Base-by-base conservation (phyloP, 768 basidiomycete species). In the Leccinum broughii region DNA sequence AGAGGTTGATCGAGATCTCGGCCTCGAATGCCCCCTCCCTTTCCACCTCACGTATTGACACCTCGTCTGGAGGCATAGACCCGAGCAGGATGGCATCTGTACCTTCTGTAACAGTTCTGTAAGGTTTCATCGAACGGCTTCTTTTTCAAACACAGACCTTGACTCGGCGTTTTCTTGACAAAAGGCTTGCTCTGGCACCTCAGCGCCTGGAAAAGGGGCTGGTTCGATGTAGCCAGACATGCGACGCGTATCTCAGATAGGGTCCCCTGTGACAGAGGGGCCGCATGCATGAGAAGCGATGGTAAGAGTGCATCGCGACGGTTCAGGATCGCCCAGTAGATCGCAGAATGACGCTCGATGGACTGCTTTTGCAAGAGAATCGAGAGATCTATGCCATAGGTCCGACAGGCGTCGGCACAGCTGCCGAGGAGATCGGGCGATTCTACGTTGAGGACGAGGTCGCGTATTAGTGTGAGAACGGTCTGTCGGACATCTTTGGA, bases 281-380 rank as follows among this genome's bases (percentile, higher is more conserved):
- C 75, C 0, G 88, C 83, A 54, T 83, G 77, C 5, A 78, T 77
- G 51, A 90, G 75, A 22, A 90, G 73, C 0, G 81, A 79, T 20
- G 84, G 71, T 4, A 89, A 62, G 24, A 82, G 68, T 28, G 75
- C 69, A 14, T 68, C 51, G 4, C 61, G 57, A 3, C 80, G 81
- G 58, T 87, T 88, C 24, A 90, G 73, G 62, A 90, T 83, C 0
- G 84, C 85, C 90, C 90, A 91, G 67, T 90, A 90, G 3, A 91
- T 63, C 0, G 87, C 85, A 0, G 85, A 84, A 65, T 85, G 87
- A 0, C 76, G 77, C 64, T 90, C 89, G 39, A 90, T 83, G 9
- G 77, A 83, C 30, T 73, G 80, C 50, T 89, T 84, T 66, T 89
- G 89, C 0, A 91, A 74, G 9, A 91, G 65, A 0, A 76, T 60